Evolutionary conservation across 2,329 filamentous ascomycete species (phyloP).

Genomic region (Alternaria ethzedia): DNA sequence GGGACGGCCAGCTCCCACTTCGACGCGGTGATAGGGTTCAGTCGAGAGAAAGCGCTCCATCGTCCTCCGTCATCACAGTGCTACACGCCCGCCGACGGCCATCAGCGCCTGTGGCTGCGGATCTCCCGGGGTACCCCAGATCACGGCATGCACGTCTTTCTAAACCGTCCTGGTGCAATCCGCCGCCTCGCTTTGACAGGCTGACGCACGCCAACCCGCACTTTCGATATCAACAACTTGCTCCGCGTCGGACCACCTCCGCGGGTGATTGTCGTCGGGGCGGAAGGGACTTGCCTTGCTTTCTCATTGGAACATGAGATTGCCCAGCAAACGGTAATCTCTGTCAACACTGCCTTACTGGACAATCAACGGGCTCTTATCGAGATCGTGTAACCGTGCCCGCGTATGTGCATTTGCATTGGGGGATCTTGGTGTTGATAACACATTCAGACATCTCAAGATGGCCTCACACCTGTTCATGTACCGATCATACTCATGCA

Average conservation of each 20-base stretch:
- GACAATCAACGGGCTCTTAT: not conserved
- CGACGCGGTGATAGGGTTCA: not conserved
- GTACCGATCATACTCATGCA: not conserved
- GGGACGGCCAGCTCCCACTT: not conserved
- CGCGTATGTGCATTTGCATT: not conserved
- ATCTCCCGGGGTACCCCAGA: constrained; percentile 12
- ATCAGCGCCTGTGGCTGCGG: not conserved
- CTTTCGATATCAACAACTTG: constrained; percentile 4
- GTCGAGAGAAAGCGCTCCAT: not conserved
- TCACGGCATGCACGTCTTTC: constrained; percentile 2
- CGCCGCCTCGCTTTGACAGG: not conserved
- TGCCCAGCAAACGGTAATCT: not conserved
- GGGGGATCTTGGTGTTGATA: not conserved
- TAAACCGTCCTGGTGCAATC: constrained; percentile 5
- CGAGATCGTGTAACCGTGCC: not conserved
- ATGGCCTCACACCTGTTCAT: not conserved
- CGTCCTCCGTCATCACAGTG: not conserved
- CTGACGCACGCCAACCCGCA: not conserved
- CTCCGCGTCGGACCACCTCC: not conserved
- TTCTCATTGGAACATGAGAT: not conserved
- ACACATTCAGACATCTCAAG: not conserved
- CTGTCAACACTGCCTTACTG: not conserved
- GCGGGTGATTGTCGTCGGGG: not conserved
- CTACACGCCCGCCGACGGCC: not conserved
- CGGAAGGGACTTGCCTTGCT: not conserved